phyloP scores from a whole-genome alignment of 352 stramenopile species.

The Phytophthora chlamydospora region DNA sequence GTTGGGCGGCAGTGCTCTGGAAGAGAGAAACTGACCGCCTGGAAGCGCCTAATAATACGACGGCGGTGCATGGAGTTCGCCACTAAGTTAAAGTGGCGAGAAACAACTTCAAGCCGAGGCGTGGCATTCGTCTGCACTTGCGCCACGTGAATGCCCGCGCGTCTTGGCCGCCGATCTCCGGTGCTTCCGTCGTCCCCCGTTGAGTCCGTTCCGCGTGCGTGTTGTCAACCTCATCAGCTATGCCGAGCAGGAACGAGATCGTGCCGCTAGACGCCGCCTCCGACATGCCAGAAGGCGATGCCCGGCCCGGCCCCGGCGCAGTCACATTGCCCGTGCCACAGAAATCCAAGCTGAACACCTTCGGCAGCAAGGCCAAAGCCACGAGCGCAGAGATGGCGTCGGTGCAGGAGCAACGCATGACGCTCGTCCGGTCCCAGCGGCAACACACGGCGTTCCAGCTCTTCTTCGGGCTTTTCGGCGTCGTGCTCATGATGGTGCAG shows the following conservation, averaged over 20 bases:
- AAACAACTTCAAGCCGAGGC: slow-evolving; percentile 4
- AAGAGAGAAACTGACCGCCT: slow-evolving; percentile 20
- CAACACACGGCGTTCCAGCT: slow-evolving; percentile 67
- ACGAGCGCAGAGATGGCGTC: slow-evolving; percentile 46
- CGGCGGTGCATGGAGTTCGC: slow-evolving; percentile 11
- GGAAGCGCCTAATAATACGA: slow-evolving; percentile 23
- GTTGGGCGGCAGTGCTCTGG: no score
- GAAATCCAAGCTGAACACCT: slow-evolving; percentile 14
- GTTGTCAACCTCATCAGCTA: slow-evolving; percentile 11
- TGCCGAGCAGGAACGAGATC: slow-evolving; percentile 74
- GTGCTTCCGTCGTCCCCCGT: slow-evolving; percentile 7
- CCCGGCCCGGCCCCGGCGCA: slow-evolving; percentile 16
- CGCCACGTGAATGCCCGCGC: slow-evolving; percentile 28
- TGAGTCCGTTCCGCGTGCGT: slow-evolving; percentile 12
- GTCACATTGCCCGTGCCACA: slow-evolving; percentile 13
- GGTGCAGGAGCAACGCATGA: slow-evolving; percentile 58
- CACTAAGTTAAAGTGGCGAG: slow-evolving; percentile 17
- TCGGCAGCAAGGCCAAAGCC: slow-evolving; percentile 36
- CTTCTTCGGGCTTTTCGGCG: slow-evolving; percentile 69
- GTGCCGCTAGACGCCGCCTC: slow-evolving; percentile 43
- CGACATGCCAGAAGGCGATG: slow-evolving; percentile 5
- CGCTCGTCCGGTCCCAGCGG: slow-evolving; percentile 50
- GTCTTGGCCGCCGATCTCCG: slow-evolving; percentile 15
- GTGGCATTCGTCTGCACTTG: slow-evolving; percentile 5
- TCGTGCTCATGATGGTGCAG: slow-evolving; percentile 79